These are phyloP conservation scores for Fomitopsis serialis DNA, from an alignment of 768 basidiomycete species.

Conservation along the genomic window DNA sequence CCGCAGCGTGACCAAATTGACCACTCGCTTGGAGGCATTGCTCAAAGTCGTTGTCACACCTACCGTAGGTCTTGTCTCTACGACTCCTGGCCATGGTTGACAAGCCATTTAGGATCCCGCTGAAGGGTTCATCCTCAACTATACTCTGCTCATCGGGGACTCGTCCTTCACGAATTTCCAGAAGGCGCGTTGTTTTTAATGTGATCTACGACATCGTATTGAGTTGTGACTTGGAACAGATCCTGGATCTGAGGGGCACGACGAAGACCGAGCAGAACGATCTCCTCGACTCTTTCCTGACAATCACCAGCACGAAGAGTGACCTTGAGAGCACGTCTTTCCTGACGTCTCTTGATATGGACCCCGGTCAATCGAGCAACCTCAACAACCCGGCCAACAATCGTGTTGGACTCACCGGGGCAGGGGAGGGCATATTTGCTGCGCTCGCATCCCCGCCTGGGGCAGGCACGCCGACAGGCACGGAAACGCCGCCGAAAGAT, in stretches of 20 bases:
- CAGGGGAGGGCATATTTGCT: slow-evolving; percentile 54
- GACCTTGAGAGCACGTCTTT: slow-evolving; percentile 90
- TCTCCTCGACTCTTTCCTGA: slow-evolving; percentile 87
- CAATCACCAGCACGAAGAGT: slow-evolving; percentile 86
- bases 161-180: slow-evolving; percentile 97
- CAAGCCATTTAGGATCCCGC: slow-evolving; percentile 64
- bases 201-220: background rate
- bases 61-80: slow-evolving; percentile 48
- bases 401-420: slow-evolving; percentile 44
- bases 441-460: slow-evolving; percentile 57
- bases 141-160: slow-evolving; percentile 90
- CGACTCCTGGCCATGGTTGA: background rate
- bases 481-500: slow-evolving; percentile 41
- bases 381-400: slow-evolving; percentile 64
- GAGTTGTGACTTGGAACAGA: slow-evolving; percentile 37
- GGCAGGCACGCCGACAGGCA: slow-evolving; percentile 52
- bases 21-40: slow-evolving; percentile 80
- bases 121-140: slow-evolving; percentile 93
- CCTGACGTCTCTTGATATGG: slow-evolving; percentile 94
- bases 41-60: slow-evolving; percentile 95
- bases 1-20: slow-evolving; percentile 75
- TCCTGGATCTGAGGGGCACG: slow-evolving; percentile 92
- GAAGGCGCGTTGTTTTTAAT: slow-evolving; percentile 51
- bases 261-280: slow-evolving; percentile 81
- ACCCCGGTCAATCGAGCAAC: slow-evolving; percentile 57